Conservation (phyloP, 2,329 filamentous ascomycete genomes). For the Colletotrichum navitas region DNA sequence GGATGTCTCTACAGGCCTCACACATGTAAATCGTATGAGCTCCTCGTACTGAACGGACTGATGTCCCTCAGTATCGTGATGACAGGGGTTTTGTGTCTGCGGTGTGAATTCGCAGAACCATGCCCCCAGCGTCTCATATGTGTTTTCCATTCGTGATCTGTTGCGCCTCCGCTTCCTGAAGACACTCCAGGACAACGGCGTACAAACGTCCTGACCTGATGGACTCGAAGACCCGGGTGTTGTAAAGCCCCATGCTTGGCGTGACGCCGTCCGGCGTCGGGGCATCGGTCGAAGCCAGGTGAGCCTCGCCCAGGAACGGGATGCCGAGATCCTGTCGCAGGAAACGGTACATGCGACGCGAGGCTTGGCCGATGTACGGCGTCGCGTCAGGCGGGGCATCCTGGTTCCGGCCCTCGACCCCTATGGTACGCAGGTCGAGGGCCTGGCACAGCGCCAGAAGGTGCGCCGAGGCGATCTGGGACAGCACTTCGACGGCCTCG, state of each 20-base stretch:
- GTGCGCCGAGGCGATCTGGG: no score
- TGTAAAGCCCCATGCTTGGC: constrained; percentile 43
- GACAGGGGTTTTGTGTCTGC: not conserved
- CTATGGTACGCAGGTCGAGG: no score
- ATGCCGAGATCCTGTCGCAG: no score
- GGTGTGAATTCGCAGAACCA: not conserved
- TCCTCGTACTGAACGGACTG: not conserved
- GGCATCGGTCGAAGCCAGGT: no score
- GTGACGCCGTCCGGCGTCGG: constrained; percentile 42
- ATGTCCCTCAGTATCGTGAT: not conserved
- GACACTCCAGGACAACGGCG: constrained; percentile 33
- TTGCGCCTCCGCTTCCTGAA: constrained; percentile 5
- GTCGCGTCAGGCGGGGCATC: no score
- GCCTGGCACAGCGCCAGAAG: no score
- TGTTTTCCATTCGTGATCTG: not conserved
- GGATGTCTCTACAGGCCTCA: not conserved
- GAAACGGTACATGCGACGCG: no score
- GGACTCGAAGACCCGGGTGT: constrained; percentile 44
- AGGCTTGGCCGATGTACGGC: no score
- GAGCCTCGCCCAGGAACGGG: no score
- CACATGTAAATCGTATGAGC: not conserved
- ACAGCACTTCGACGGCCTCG: no score
- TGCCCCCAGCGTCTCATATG: not conserved
- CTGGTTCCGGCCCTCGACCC: no score
- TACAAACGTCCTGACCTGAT: constrained; percentile 41